phyloP scores from a whole-genome alignment of 2,329 filamentous ascomycete species.

The Neonectria coccinea region DNA sequence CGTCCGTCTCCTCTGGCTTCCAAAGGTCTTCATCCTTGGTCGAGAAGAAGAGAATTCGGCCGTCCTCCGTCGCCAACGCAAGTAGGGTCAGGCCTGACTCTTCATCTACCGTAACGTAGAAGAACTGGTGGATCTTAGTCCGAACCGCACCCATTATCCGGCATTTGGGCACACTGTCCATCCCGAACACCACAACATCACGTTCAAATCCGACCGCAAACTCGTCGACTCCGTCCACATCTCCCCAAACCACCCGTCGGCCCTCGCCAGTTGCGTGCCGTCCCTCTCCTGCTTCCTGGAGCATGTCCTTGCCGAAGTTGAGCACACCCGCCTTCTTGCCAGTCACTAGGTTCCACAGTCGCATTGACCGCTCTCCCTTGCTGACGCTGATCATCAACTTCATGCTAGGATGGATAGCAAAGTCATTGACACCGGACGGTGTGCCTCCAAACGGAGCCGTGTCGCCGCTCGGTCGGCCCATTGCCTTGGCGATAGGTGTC shows the following conservation, averaged over 20 bases:
- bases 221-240: conserved; percentile 76
- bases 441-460: conserved; percentile 84
- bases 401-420: conserved; percentile 95
- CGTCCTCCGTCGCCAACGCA: conserved; percentile 89
- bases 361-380: conserved; percentile 89
- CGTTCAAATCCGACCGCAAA: conserved; percentile 92
- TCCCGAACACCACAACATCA: conserved; percentile 85
- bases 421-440: conserved; percentile 92
- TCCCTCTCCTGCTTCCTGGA: conserved; percentile 81
- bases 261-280: conserved; percentile 85
- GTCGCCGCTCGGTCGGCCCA: conserved; percentile 87
- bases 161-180: conserved; percentile 86
- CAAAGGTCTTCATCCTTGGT: conserved; percentile 66
- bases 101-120: conserved; percentile 72
- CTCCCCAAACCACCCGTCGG: conserved; percentile 83
- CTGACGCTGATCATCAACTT: conserved; percentile 96
- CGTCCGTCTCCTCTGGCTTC: conserved; percentile 51
- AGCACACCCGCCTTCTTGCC: conserved; percentile 95
- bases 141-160: conserved; percentile 74
- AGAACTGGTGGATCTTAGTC: conserved; percentile 87
- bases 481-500: conserved; percentile 83
- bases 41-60: conserved; percentile 85
- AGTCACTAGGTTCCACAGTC: conserved; percentile 96
- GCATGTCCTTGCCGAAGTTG: conserved; percentile 80
- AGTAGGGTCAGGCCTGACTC: conserved; percentile 63